Evolutionary conservation across 805 yeast genomes (phyloP), one percentile per base, ranked within the genome.

Genomic region (Aciculoconidium aculeatum): DNA sequence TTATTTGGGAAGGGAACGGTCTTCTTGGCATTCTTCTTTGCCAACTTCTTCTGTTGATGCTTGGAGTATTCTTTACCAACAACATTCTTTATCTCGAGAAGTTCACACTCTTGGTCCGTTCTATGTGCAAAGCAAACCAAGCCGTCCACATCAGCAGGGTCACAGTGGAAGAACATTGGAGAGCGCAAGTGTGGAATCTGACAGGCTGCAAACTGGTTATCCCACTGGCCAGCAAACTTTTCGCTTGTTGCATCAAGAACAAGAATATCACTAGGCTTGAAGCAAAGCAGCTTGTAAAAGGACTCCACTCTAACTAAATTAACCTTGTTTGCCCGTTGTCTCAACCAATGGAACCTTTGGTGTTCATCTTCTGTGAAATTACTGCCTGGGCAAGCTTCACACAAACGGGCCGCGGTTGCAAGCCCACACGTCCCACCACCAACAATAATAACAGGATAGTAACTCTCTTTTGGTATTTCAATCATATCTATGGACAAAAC

Each of bases 121-220:
- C 69, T 34, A 31, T 55, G 51, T 1, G 72, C 66, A 45, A 44
- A 66, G 6, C 60, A 56, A n/a, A 58, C 55, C 51, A 67, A 37
- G 0, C 65, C 69, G 39, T 66, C 72, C 7, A 65, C 45, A 38
- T 62, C 63, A 3, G 47, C 54, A 0, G 72, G 70, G 33, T 67
- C 72, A 0, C 62, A 61, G 31, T 66, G 72, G 39, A 67, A 67
- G 32, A 66, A 65, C 72, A 67, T 67, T 3, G 72, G 72, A 4
- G 67, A 60, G 13, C 72, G 42, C 7, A 67, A 46, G 32, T 45
- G 51, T 1, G 70, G 70, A 17, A 66, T 67, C 28, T 55, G 55
- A 39, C 70, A 63, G 3, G 58, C 40, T 2, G 42, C 51, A 42
- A 67, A 65, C 35, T 66, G 71, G 22, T 50, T 53, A 34, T 61